Evolutionary conservation across 129 eudicot species (phyloP), one percentile per base, ranked within the genome.

Genomic region (Saposhnikovia divaricata): DNA sequence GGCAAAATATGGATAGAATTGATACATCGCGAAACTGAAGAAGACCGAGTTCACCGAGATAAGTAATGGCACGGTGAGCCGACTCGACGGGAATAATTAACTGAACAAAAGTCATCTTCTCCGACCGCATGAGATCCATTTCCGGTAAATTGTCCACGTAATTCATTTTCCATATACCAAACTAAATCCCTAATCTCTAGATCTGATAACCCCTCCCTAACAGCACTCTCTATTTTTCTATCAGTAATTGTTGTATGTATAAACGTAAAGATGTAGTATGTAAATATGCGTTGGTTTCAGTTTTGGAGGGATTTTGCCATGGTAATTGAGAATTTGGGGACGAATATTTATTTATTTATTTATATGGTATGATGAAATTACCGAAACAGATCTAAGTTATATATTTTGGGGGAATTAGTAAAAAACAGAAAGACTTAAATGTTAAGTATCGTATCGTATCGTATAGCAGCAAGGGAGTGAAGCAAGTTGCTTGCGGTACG

Each of bases 51-150:
- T 91, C 90, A 47, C 98, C 98, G 75, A 93, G 96, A 83, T 93
- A 88, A 73, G 97, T 87, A 14, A 93, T 69, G 85, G 98, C 98
- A 27, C 97, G 98, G 78, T 90, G 98, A 88, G 98, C 97, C 43
- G 98, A 89, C 79, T 93, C 98, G 42, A 93, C 97, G 12, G 98
- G 98, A 23, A 93, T 91, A 68, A 93, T 93, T 48, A 93, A 91
- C 88, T 93, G 98, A 28, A 87, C 96, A 42, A 81, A 85, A 34
- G 89, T 85, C 98, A 93, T 93, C 96, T 90, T 89, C 92, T 93
- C 98, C 79, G 98, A 93, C 77, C 98, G 90, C 98, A 93, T 89
- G 90, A 93, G 95, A 91, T 93, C 98, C 98, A 93, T 93, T 72
- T 85, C 79, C 78, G 98, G 98, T 81, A 93, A 83, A 51, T 88